These are phyloP conservation scores for Saturnispora gosingensis DNA, from an alignment of 805 yeast genomes.

Conservation along the genomic window DNA sequence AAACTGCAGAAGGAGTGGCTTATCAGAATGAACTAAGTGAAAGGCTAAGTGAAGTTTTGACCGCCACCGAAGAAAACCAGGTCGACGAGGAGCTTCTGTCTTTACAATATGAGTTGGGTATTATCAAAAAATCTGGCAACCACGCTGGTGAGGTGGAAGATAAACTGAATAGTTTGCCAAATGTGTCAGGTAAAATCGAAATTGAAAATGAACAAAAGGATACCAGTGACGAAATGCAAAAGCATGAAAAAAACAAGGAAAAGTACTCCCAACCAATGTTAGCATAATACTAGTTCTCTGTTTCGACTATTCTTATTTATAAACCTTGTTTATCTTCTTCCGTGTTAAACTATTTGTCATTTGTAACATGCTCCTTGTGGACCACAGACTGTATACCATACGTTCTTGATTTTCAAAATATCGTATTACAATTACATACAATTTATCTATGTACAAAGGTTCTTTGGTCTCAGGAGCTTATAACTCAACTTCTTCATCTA, in stretches of 20 bases:
- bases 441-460: neutral
- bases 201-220: constrained; percentile 7
- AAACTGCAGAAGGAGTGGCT: constrained; percentile 68
- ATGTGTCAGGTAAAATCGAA: constrained; percentile 21
- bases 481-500: constrained; percentile 32
- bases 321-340: neutral
- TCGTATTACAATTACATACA: neutral
- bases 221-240: constrained; percentile 6
- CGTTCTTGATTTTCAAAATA: neutral
- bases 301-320: no score
- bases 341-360: neutral
- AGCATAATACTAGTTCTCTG: neutral
- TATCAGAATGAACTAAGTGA: constrained; percentile 69
- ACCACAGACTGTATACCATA: no score
- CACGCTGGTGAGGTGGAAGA: constrained; percentile 8
- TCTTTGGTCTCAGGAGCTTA: constrained; percentile 8
- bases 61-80: constrained; percentile 45
- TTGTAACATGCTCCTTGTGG: neutral
- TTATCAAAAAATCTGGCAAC: constrained; percentile 3
- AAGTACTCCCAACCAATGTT: constrained; percentile 11
- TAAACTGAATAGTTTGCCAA: constrained; percentile 21
- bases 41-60: constrained; percentile 35
- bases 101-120: constrained; percentile 38
- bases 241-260: constrained; percentile 13
- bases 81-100: constrained; percentile 54